Percentiles rank a stretch among this genome's conserved stretches.
phyloP scores from a whole-genome alignment of 306 rosid genomes.

The Gleditsia sinensis region DNA sequence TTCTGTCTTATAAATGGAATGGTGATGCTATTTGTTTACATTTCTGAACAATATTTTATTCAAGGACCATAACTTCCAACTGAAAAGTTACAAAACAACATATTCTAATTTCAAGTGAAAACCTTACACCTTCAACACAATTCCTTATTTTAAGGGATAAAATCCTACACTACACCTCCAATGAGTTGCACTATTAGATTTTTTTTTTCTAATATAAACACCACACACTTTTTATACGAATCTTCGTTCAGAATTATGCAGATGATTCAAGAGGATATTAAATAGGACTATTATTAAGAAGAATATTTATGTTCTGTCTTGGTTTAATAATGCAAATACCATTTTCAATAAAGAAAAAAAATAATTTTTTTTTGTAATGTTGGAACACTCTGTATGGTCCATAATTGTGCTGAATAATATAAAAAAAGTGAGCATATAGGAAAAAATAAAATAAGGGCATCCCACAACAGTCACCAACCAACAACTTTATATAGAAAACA shows the following conservation, averaged over 20 bases:
- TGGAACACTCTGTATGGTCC: constrained; percentile 19
- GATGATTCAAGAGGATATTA: too few species aligned
- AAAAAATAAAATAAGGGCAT: constrained; percentile 3
- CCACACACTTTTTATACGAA: background rate
- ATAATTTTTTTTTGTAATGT: background rate
- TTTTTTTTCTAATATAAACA: background rate
- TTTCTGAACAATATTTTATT: background rate
- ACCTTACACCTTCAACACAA: background rate
- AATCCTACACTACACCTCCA: background rate
- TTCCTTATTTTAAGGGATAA: background rate
- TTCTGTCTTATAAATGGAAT: too few species aligned
- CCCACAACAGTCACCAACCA: background rate
- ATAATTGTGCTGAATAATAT: background rate
- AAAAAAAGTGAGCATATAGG: background rate
- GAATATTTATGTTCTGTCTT: background rate
- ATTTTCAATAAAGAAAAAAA: constrained; percentile 10
- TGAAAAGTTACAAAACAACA: background rate
- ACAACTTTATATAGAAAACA: background rate
- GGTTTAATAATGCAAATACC: background rate
- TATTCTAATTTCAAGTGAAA: background rate
- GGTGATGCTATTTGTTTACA: background rate
- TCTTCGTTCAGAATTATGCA: background rate
- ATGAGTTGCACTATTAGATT: background rate
- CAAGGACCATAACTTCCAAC: background rate
- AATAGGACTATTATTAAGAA: background rate